A percentile compares a stretch with the other conserved stretches of the same genome.
Conservation (phyloP, 148 eudicot species). For the Vaccinium corymbosum region DNA sequence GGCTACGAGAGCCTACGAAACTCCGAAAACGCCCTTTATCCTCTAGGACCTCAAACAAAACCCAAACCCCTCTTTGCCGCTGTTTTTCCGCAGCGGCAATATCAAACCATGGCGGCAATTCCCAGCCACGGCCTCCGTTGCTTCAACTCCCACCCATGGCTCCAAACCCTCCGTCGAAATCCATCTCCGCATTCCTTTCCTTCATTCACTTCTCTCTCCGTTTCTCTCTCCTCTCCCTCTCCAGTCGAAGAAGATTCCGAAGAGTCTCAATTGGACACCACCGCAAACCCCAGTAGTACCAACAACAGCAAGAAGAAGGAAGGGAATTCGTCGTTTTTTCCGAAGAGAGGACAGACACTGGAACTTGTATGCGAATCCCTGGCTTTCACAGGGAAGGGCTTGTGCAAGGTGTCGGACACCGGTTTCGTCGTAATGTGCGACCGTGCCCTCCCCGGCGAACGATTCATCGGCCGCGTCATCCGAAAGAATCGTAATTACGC, state of each 20-base stretch:
- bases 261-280: slow-evolving; percentile 11
- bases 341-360: slow-evolving; percentile 79
- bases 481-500: slow-evolving; percentile 78
- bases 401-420: slow-evolving; percentile 69
- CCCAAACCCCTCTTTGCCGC: slow-evolving; percentile 5
- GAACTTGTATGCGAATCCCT: slow-evolving; percentile 75
- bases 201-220: slow-evolving; percentile 18
- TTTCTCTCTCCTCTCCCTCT: slow-evolving; percentile 15
- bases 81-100: neutral
- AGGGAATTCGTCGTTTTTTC: slow-evolving; percentile 39
- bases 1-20: neutral
- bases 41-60: neutral
- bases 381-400: slow-evolving; percentile 81
- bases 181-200: slow-evolving; percentile 16
- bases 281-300: neutral
- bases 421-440: slow-evolving; percentile 93
- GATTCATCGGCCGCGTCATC: slow-evolving; percentile 77
- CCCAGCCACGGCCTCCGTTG: slow-evolving; percentile 34
- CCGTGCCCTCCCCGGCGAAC: slow-evolving; percentile 92
- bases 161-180: slow-evolving; percentile 28
- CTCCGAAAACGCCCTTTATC: neutral
- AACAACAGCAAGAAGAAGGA: slow-evolving; percentile 11
- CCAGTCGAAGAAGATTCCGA: slow-evolving; percentile 23
- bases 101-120: slow-evolving; percentile 23
- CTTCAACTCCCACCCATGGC: slow-evolving; percentile 38